Evolutionary conservation across 257 asterid genomes (phyloP), one percentile per base, ranked within the genome.

Genomic region (Avicennia marina): DNA sequence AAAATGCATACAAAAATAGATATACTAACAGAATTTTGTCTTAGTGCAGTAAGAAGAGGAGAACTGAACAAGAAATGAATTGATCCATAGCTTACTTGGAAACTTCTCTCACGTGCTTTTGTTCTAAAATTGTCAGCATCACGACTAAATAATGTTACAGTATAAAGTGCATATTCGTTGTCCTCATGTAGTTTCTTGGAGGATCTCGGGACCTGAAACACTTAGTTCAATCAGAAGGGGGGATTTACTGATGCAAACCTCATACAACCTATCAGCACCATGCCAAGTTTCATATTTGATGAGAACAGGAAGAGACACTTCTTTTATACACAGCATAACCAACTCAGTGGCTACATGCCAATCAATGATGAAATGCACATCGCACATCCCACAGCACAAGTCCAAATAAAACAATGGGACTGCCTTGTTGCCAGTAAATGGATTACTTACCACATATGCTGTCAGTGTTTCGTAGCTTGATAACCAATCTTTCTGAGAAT

Each of bases 401-500:
- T 40, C 58, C 27, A 26, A 49, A 39, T 60, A 50, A n/a, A 22
- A 66, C 22, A 65, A 61, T 17, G 27, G 45, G 22, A 15, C 53
- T 21, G 51, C 38, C 45, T 59, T 36, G 51, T 6, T 21, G 6
- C 52, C 22, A 61, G 20, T 48, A 53, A 59, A 63, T 32, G 24
- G 56, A 62, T 32, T 69, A 29, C 81, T 73, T 71, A 90, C 94
- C 76, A 90, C 98, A 62, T 77, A 90, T 43, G 93, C 36, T 48
- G 98, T 81, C 63, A 90, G 84, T 42, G 90, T 76, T 76, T 87
- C 95, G 1, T 90, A 83, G 84, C 88, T 81, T 58, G 95, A 73
- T 41, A 87, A 59, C 96, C 98, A 90, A 64, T 90, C 96, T 68
- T 90, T 90, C 75, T 90, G 93, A 46, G 96, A 90, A 73, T 83